Evolutionary conservation across 2,329 filamentous ascomycete species (phyloP), one percentile per base, ranked within the genome.

Genomic region (Trichophaea hybrida): DNA sequence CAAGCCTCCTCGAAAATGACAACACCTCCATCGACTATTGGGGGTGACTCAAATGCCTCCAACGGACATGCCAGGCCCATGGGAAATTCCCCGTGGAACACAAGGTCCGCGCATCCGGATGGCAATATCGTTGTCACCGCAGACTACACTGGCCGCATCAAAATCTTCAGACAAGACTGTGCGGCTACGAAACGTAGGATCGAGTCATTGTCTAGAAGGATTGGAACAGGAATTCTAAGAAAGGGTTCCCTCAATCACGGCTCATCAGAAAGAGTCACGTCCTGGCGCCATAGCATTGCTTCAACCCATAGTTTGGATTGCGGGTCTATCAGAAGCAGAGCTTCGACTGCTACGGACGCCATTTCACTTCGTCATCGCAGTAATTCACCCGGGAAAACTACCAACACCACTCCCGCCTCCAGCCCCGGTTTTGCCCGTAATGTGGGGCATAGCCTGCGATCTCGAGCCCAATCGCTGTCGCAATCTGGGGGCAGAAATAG

Each of bases 141-240:
- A 1, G 91, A 96, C 70, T 88, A 88, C 68, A 83, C 82, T 0
- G 93, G 93, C 38, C 80, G 82, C 32, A 93, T 98, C 73, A 96
- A 96, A 70, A 85, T 97, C 0, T 96, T 96, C 70, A 81, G 93
- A 17, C 91, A 97, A 72, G 93, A 98, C 70, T 96, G 91, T 70
- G 93, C 91, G 0, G 88, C 80, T 67, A 73, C 77, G 53, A 95
- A 94, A 72, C 83, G 91, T 4, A 79, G 81, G 58, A 79, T 83
- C 59, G 87, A 89, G 58, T 80, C 78, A 40, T 91, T 94, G 67
- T 89, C 86, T 7, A 82, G 81, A 64, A 83, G 81, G 67, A 73
- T 87, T 51, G 72, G 79, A 10, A 78, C 78, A 31, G 80, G 80
- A 37, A 76, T 87, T 1, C 72, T 80, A 4, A 79, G 77, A 6